Evolutionary conservation across 306 rosid species (phyloP).

Genomic region (Notholithocarpus densiflorus): DNA sequence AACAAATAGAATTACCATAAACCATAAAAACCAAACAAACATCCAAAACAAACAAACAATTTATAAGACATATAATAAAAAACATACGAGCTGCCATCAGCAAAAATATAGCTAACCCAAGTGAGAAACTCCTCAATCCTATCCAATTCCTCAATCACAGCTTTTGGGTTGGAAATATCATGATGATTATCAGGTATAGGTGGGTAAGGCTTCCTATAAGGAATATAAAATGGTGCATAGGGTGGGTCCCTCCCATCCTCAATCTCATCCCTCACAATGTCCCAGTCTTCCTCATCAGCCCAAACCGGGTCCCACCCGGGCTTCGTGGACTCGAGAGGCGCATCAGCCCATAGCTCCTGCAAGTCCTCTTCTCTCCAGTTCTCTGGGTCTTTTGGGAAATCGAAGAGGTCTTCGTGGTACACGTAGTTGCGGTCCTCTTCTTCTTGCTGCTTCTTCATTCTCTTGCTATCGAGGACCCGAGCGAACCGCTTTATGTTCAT

Average conservation of each 20-base stretch:
- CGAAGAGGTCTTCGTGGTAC: conserved; percentile 32
- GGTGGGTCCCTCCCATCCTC: conserved; percentile 53
- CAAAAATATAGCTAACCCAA: conserved; percentile 89
- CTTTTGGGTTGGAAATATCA: conserved; percentile 50
- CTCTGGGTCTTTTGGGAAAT: conserved; percentile 73
- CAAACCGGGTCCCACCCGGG: conserved; percentile 91
- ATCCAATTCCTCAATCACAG: conserved; percentile 76
- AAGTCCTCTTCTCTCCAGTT: conserved; percentile 73
- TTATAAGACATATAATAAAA: neutral
- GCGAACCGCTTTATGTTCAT: conserved; percentile 28
- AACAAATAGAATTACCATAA: neutral
- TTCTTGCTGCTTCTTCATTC: conserved; percentile 18
- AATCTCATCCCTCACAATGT: conserved; percentile 38
- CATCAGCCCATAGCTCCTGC: conserved; percentile 74
- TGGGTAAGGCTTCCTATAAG: conserved; percentile 62
- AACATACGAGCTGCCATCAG: conserved; percentile 84
- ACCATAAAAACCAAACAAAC: neutral
- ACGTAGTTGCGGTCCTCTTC: conserved; percentile 11
- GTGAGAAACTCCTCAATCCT: conserved; percentile 89
- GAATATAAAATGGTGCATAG: conserved; percentile 76
- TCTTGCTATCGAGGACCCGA: conserved; percentile 27
- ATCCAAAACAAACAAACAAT: neutral
- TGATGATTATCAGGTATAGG: conserved; percentile 49
- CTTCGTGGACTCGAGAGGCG: conserved; percentile 37
- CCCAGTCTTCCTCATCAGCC: conserved; percentile 63